Evolutionary conservation across 1,284 basidiomycete species (phyloP).

Genomic region (Cutaneotrichosporon cyanovorans): DNA sequence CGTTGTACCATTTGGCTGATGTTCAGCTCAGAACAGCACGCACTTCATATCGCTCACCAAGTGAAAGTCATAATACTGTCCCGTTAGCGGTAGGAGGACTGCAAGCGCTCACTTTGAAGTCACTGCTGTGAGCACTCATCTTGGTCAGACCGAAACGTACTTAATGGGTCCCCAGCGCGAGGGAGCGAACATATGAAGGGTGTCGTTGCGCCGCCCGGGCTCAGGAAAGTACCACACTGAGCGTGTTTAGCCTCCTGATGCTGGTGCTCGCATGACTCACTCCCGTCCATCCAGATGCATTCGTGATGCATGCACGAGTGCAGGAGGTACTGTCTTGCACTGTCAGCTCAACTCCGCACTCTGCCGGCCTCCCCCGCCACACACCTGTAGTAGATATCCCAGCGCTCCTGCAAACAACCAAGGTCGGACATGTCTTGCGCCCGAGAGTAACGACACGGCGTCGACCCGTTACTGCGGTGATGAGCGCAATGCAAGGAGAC

Average conservation of each 20-base stretch:
- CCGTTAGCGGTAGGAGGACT: background rate
- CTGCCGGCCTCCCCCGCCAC: background rate
- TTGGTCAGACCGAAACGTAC: constrained; percentile 11
- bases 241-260: background rate
- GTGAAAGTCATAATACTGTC: constrained; percentile 26
- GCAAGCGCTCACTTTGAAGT: constrained; percentile 9
- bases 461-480: background rate
- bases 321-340: constrained; percentile 18
- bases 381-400: constrained; percentile 17
- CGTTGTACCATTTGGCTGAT: constrained; percentile 13
- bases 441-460: constrained; percentile 3
- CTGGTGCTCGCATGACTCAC: no score
- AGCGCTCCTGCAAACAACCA: constrained; percentile 11
- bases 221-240: constrained; percentile 35
- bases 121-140: constrained; percentile 10
- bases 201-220: constrained; percentile 18
- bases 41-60: constrained; percentile 10
- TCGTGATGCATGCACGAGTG: constrained; percentile 22
- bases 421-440: constrained; percentile 14
- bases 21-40: no score
- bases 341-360: background rate
- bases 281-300: constrained; percentile 23
- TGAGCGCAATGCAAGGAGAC: no score
- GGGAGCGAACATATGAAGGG: constrained; percentile 25
- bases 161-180: constrained; percentile 19